Base-by-base conservation (phyloP, 2,329 filamentous ascomycete genomes). In the Claviceps spartinae region DNA sequence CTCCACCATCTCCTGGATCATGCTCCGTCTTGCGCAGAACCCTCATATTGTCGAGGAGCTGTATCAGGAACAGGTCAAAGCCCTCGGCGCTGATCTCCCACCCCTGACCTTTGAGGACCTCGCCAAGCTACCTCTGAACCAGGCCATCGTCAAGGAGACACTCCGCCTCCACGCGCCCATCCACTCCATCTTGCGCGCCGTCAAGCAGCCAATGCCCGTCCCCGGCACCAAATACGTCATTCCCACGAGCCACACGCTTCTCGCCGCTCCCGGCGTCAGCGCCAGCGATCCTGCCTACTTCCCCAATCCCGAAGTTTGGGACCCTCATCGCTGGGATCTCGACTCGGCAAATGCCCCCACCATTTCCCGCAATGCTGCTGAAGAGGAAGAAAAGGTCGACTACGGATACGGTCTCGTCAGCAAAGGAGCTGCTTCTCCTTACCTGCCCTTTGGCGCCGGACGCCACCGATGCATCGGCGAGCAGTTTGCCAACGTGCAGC, bases 401-500 rank as follows among this genome's bases (percentile, higher is more conserved):
- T 96, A 96, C 66, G 91, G 91, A 37, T 96, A 95, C 68, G 91
- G 91, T 55, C 74, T 95, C 49, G 86, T 96, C 59, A 90, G 82
- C 76, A 95, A 96, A 75, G 91, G 91, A 52, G 84, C 88, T 14
- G 81, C 81, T 54, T 94, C 86, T 50, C 90, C 91, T 0, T 97
- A 96, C 67, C 79, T 97, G 47, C 91, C 91, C 2, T 97, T 97
- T 64, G 91, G 91, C 54, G 91, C 90, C 34, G 91, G 91, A 43
- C 78, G 91, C 59, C 91, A 97, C 70, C 78, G 91, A 58, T 97
- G 91, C 70, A 96, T 97, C 63, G 91, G 91, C 58, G 91, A 97
- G 75, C 88, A 95, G 63, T 97, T 96, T 67, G 91, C 91, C 59
- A 95, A 94, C 65, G 77, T 94, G 53, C 91, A 97, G 71, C 75